Percentiles rank a stretch among this genome's conserved stretches.
Evolutionary conservation across 192 early-diverging fungal genomes (phyloP).

Genomic region (Blastocladiella britannica): DNA sequence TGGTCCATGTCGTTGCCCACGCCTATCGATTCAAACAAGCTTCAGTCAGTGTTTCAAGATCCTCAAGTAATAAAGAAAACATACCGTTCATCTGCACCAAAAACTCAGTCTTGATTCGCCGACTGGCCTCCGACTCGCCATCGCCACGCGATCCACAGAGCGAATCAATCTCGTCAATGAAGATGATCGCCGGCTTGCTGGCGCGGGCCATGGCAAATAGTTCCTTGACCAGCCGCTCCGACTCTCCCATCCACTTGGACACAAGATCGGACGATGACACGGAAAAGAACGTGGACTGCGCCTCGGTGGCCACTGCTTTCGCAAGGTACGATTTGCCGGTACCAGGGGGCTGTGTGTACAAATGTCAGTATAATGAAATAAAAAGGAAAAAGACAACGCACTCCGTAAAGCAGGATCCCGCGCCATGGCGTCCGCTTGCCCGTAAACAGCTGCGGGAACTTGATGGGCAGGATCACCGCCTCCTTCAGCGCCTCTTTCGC

Average conservation of each 20-base stretch:
- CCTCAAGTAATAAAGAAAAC: neutral
- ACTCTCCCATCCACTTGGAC: constrained; percentile 99
- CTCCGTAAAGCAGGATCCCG: constrained; percentile 86
- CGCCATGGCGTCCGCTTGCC: constrained; percentile 88
- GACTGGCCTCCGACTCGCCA: constrained; percentile 83
- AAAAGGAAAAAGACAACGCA: constrained; percentile 8
- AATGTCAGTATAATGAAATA: constrained; percentile 1
- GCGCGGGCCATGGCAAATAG: constrained; percentile 85
- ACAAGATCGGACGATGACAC: constrained; percentile 95
- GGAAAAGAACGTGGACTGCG: constrained; percentile 86
- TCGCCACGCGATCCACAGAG: constrained; percentile 87
- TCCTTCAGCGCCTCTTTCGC: constrained; percentile 95
- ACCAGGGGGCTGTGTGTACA: constrained; percentile 47
- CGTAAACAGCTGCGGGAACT: constrained; percentile 90
- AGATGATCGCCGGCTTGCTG: constrained; percentile 85
- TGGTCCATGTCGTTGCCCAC: constrained; percentile 88
- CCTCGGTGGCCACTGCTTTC: constrained; percentile 95
- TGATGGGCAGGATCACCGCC: constrained; percentile 94
- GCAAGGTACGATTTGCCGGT: constrained; percentile 94
- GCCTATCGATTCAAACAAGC: too few species aligned
- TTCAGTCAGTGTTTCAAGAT: neutral
- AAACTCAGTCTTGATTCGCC: constrained; percentile 94
- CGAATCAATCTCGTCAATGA: constrained; percentile 97
- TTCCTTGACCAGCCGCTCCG: constrained; percentile 83
- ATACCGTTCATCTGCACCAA: constrained; percentile 89